Evolutionary conservation across 305 asterid genomes (phyloP).

Genomic region (Fraxinus baroniana): DNA sequence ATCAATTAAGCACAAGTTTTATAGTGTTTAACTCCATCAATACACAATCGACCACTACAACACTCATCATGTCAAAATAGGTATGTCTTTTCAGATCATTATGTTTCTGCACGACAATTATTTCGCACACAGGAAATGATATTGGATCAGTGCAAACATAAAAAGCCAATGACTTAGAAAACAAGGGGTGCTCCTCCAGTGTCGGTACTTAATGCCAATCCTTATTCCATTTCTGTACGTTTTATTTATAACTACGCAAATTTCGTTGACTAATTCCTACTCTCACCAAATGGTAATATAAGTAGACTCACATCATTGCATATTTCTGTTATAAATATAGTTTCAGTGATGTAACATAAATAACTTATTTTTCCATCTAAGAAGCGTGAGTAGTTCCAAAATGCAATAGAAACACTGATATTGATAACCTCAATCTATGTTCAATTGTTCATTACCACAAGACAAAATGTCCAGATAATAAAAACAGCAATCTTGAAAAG

Average conservation of each 20-base stretch:
- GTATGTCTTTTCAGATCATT: not conserved
- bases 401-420: not conserved
- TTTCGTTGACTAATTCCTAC: too few relatives aligned
- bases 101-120: not conserved
- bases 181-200: not conserved
- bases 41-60: not conserved
- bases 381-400: not conserved
- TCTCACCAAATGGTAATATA: too few relatives aligned
- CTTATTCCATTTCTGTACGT: too few relatives aligned
- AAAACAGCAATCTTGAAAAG: not conserved
- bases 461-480: not conserved
- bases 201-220: not conserved
- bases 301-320: too few relatives aligned
- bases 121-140: not conserved
- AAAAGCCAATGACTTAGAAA: not conserved
- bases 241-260: too few relatives aligned
- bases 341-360: too few relatives aligned
- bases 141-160: not conserved
- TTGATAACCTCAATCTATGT: conserved; percentile 1
- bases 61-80: not conserved
- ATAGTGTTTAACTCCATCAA: not conserved
- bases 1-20: not conserved
- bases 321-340: too few relatives aligned
- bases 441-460: not conserved
- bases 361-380: too few relatives aligned